A percentile compares a stretch with the other conserved stretches of the same genome.
Evolutionary conservation across 176 grass and related monocot species (phyloP).

Genomic region (Raddia distichophylla): DNA sequence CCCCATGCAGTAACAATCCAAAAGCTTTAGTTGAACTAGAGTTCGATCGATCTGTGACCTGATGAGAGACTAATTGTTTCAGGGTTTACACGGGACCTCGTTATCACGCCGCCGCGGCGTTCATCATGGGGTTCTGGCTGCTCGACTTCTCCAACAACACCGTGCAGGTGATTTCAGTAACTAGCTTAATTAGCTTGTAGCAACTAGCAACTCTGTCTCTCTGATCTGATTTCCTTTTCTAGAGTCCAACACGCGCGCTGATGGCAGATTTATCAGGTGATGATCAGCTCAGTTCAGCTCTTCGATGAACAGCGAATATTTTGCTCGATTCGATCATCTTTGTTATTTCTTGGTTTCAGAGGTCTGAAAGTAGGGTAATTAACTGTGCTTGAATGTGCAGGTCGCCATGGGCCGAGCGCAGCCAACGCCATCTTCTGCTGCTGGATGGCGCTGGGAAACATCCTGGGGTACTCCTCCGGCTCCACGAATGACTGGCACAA

Average conservation of each 20-base stretch:
- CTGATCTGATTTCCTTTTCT: background rate
- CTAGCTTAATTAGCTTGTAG: background rate
- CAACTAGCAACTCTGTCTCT: too few relatives aligned
- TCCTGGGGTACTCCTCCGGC: slow-evolving; percentile 79
- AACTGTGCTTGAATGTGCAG: slow-evolving; percentile 19
- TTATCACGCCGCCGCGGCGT: slow-evolving; percentile 55
- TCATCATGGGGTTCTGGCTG: slow-evolving; percentile 82
- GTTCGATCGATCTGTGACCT: background rate
- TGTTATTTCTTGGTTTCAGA: background rate
- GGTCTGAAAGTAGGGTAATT: background rate
- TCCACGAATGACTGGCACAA: slow-evolving; percentile 67
- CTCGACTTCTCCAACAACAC: slow-evolving; percentile 89
- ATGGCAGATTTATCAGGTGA: slow-evolving; percentile 80
- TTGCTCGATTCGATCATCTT: background rate
- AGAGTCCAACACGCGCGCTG: slow-evolving; percentile 76
- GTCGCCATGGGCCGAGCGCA: slow-evolving; percentile 55
- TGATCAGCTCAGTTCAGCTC: too few relatives aligned
- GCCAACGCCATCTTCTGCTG: slow-evolving; percentile 87
- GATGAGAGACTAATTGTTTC: background rate
- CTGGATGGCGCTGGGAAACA: slow-evolving; percentile 90
- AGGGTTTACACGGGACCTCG: slow-evolving; percentile 67
- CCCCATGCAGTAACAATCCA: background rate
- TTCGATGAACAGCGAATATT: too few relatives aligned
- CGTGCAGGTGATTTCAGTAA: slow-evolving; percentile 48
- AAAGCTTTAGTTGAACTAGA: background rate